These are phyloP conservation scores for Mortierella antarctica DNA, from an alignment of 192 early-diverging fungal species.

Conservation along the genomic window DNA sequence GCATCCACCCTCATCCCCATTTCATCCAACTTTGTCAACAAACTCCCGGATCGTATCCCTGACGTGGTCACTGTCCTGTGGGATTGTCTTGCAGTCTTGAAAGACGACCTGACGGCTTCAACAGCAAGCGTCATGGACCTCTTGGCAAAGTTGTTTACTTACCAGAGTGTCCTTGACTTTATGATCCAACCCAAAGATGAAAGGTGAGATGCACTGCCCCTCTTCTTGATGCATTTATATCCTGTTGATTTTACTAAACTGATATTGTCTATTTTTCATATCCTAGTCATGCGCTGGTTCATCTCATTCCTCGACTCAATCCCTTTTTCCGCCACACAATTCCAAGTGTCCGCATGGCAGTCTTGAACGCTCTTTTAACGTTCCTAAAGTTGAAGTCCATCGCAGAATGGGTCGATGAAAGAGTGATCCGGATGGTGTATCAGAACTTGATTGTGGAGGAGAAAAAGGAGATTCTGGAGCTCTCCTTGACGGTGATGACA, in stretches of 20 bases:
- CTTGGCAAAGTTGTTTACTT: conserved; percentile 83
- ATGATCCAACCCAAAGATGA: conserved; percentile 52
- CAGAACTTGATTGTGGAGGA: conserved; percentile 97
- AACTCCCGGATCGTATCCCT: conserved; percentile 74
- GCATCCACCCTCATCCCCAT: conserved; percentile 92
- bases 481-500: conserved; percentile 76
- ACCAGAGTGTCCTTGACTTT: conserved; percentile 65
- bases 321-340: conserved; percentile 98
- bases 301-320: conserved; percentile 86
- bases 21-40: conserved; percentile 77
- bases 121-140: conserved; percentile 94
- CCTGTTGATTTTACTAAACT: background rate
- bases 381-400: conserved; percentile 69
- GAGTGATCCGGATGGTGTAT: conserved; percentile 81
- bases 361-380: conserved; percentile 81
- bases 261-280: conserved; percentile 5
- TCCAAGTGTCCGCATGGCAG: conserved; percentile 83
- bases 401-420: conserved; percentile 74
- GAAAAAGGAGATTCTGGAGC: conserved; percentile 66
- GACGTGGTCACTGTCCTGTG: conserved; percentile 84
- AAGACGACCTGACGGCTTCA: conserved; percentile 94
- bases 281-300: conserved; percentile 61
- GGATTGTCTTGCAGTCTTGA: conserved; percentile 87
- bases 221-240: background rate
- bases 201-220: conserved; percentile 21